Conservation (phyloP, 106 monocot species). For the Allium fistulosum region DNA sequence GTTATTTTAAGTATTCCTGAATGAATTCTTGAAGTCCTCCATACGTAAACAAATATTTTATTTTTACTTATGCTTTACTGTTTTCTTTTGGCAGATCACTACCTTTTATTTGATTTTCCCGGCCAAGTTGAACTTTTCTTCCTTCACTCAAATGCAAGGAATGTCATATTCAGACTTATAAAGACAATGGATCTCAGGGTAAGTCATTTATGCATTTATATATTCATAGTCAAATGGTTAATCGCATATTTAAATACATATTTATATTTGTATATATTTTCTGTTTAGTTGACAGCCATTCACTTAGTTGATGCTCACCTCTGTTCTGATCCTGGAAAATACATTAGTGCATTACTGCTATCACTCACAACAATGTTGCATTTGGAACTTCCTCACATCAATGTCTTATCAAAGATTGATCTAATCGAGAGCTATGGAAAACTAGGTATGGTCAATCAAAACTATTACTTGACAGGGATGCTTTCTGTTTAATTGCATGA, state of each 20-base stretch:
- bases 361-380: constrained; percentile 90
- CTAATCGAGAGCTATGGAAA: constrained; percentile 92
- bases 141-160: constrained; percentile 92
- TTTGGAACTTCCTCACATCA: constrained; percentile 93
- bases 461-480: neutral
- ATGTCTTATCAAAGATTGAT: constrained; percentile 95
- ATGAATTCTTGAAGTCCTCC: too few species aligned
- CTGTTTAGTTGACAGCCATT: constrained; percentile 69
- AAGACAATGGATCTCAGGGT: constrained; percentile 79
- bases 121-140: constrained; percentile 99
- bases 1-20: too few species aligned
- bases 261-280: neutral
- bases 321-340: constrained; percentile 96
- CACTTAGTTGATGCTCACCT: constrained; percentile 94
- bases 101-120: constrained; percentile 94
- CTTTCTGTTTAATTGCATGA: neutral
- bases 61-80: too few species aligned
- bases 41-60: too few species aligned
- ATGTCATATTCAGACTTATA: constrained; percentile 58
- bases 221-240: too few species aligned
- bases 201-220: constrained; percentile 9
- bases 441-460: constrained; percentile 39
- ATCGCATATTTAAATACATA: neutral
- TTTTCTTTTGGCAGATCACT: constrained; percentile 55
- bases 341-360: constrained; percentile 85